Percentiles rank a stretch among this genome's conserved stretches.
phyloP scores from a whole-genome alignment of 1,284 basidiomycete genomes.

The Cutaneotrichosporon dermatis region DNA sequence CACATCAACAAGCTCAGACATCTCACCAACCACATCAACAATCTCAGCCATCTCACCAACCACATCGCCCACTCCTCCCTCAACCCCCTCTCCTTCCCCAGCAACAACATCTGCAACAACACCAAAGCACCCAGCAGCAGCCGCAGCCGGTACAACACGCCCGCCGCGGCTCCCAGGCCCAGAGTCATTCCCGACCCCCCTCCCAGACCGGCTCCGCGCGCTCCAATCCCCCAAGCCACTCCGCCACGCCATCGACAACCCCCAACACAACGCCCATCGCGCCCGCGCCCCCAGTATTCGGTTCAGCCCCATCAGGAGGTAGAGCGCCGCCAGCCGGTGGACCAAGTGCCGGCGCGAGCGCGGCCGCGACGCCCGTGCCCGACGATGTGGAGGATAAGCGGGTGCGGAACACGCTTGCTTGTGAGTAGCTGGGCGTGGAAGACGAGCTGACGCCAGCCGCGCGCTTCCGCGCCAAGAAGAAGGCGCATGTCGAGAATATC shows the following conservation, averaged over 20 bases:
- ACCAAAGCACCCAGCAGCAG: too few species aligned
- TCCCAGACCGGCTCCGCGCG: background rate
- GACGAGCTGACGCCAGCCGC: slow-evolving; percentile 21
- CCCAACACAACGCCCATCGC: background rate
- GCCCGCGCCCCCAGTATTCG: background rate
- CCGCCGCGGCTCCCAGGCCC: background rate
- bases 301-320: background rate
- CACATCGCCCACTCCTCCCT: background rate
- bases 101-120: too few species aligned
- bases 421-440: slow-evolving; percentile 16
- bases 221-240: background rate
- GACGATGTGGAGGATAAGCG: slow-evolving; percentile 34
- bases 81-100: too few species aligned
- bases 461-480: slow-evolving; percentile 35
- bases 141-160: too few species aligned
- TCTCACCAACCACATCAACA: background rate
- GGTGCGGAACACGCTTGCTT: slow-evolving; percentile 32
- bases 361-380: background rate
- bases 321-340: background rate
- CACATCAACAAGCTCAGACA: background rate
- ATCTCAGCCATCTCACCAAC: background rate
- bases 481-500: slow-evolving; percentile 24
- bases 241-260: background rate
- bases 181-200: background rate
- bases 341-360: background rate